These are phyloP conservation scores for Trichoderma semiorbis DNA, from an alignment of 2,329 filamentous ascomycete genomes.

Conservation along the genomic window DNA sequence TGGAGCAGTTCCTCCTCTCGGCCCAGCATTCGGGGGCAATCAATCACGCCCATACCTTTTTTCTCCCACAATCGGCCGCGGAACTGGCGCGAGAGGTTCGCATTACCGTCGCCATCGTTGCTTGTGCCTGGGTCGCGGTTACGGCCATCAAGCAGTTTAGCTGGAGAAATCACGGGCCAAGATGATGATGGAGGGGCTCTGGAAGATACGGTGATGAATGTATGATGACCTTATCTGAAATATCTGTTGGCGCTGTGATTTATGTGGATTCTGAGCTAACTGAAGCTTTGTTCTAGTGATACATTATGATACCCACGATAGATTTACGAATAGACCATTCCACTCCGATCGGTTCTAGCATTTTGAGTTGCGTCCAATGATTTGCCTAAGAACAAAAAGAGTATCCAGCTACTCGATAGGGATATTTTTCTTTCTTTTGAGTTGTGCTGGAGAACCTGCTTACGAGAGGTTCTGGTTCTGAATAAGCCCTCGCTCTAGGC, in stretches of 20 bases:
- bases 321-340: neutral
- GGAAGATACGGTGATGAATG: neutral
- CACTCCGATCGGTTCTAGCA: neutral
- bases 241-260: neutral
- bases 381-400: neutral
- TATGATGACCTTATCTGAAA: neutral
- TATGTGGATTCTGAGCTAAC: neutral
- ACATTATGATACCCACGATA: neutral
- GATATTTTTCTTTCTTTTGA: neutral
- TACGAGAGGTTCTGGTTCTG: neutral
- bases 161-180: neutral
- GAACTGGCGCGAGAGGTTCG: constrained; percentile 22
- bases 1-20: constrained; percentile 25
- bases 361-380: neutral
- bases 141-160: constrained; percentile 20
- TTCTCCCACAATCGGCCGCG: constrained; percentile 18
- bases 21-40: constrained; percentile 23
- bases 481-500: too few species aligned
- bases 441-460: neutral
- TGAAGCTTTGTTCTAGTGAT: neutral
- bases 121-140: constrained; percentile 24
- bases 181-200: neutral
- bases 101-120: constrained; percentile 23
- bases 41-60: constrained; percentile 21
- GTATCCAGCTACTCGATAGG: neutral